These are phyloP conservation scores for Aspergillus candidus DNA, from an alignment of 2,329 filamentous ascomycete genomes.

Conservation along the genomic window DNA sequence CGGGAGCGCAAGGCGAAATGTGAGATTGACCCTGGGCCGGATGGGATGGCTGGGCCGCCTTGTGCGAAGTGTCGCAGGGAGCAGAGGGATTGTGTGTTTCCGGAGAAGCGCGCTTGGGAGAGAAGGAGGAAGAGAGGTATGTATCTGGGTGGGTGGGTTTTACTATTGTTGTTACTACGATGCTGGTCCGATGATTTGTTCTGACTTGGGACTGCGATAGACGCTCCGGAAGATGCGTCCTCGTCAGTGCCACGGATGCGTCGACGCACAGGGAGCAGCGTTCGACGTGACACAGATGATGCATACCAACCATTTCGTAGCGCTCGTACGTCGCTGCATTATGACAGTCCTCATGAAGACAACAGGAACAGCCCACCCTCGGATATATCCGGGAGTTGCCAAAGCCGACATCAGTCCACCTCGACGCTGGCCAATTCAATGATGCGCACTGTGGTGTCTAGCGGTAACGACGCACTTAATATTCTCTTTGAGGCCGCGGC, in stretches of 20 bases:
- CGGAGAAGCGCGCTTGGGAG: slow-evolving; percentile 38
- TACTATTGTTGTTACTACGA: neutral
- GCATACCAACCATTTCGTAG: neutral
- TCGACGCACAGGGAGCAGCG: slow-evolving; percentile 5
- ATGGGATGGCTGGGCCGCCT: slow-evolving; percentile 36
- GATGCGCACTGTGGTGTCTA: slow-evolving; percentile 46
- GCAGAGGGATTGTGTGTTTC: slow-evolving; percentile 46
- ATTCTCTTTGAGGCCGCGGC: slow-evolving; percentile 48
- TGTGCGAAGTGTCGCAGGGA: slow-evolving; percentile 48
- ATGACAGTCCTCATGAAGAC: slow-evolving; percentile 1
- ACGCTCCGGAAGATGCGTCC: slow-evolving; percentile 10
- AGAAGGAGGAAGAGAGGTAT: slow-evolving; percentile 31
- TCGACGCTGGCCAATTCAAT: slow-evolving; percentile 32
- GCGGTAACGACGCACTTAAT: slow-evolving; percentile 49
- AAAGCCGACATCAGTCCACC: slow-evolving; percentile 21
- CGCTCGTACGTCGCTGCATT: slow-evolving; percentile 1
- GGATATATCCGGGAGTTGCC: slow-evolving; percentile 3
- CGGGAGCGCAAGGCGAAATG: slow-evolving; percentile 50
- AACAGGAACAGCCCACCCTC: neutral
- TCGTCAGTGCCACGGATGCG: slow-evolving; percentile 3
- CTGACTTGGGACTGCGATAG: neutral
- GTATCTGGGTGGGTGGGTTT: slow-evolving; percentile 4
- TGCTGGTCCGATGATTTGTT: neutral
- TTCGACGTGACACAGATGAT: slow-evolving; percentile 1
- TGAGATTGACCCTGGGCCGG: slow-evolving; percentile 39